Base-by-base conservation (phyloP, 768 basidiomycete species). In the Solioccasus polychromus region DNA sequence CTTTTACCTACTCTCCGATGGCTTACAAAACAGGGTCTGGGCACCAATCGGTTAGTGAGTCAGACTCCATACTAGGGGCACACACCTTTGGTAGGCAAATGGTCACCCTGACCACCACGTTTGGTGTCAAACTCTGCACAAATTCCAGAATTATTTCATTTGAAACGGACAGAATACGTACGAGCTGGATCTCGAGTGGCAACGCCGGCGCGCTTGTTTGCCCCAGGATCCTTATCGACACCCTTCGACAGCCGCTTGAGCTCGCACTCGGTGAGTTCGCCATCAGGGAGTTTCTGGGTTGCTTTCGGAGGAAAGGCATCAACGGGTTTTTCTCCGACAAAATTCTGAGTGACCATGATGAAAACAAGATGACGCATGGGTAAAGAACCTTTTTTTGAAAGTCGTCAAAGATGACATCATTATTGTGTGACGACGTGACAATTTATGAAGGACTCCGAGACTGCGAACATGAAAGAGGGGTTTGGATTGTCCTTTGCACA, bases 301-400 rank as follows among this genome's bases (percentile, higher is more conserved):
- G 46, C 50, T 32, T 55, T 56, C 12, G 42, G 15, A 7, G 62
- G 52, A 12, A 64, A 53, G 15, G 44, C 8, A 8, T 61, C 53
- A 29, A 65, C 55, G n/a, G 58, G 60, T 17, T 52, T 54, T 44
- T 61, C 47, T 17, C 65, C 61, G 18, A 64, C 53, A 12, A 64
- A 67, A 14, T 47, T 58, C 32, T 63, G 66, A 8, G 25, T 42
- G 35, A 44, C 43, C 54, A 57, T 57, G 44, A 23, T n/a, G n/a
- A n/a, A n/a, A n/a, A n/a, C n/a, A n/a, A 20, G 38, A 45, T 35
- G 42, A 31, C 5, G 32, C n/a, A 17, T 23, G 17, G 8, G 8
- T 9, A n/a, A n/a, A n/a, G n/a, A n/a, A n/a, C n/a, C n/a, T n/a
- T n/a, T n/a, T n/a, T 18, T n/a, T 24, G 5, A 24, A 22, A 32